phyloP scores from a whole-genome alignment of 2,329 filamentous ascomycete species.

The Sclerotinia spermophila region DNA sequence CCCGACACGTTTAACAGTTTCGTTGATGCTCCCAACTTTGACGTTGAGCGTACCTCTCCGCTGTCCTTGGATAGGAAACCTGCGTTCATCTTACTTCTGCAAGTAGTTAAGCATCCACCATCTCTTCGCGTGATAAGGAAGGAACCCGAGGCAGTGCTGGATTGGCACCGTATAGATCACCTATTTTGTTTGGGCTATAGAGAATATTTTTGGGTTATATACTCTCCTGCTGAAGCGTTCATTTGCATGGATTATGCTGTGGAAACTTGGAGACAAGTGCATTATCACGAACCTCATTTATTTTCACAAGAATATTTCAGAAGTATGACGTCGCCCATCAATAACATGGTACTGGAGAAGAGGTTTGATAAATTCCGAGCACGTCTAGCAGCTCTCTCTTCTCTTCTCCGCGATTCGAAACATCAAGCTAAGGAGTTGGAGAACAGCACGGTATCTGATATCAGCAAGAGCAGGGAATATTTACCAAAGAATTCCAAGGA shows the following conservation, averaged over 20 bases:
- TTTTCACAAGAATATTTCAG: neutral
- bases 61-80: neutral
- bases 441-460: neutral
- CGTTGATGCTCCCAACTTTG: neutral
- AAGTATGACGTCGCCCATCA: neutral
- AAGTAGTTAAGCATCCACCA: neutral
- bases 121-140: neutral
- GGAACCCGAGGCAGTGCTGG: neutral
- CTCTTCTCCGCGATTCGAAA: neutral
- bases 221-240: neutral
- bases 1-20: neutral
- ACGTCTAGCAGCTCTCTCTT: neutral
- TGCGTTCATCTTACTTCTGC: neutral
- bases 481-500: neutral
- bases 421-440: neutral
- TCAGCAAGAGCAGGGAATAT: neutral
- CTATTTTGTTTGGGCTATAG: neutral
- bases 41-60: neutral
- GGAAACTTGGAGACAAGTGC: neutral
- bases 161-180: slow-evolving; percentile 1
- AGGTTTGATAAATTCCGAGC: neutral
- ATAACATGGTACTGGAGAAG: no score
- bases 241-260: neutral
- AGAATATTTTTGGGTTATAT: neutral
- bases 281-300: no score